Conservation (phyloP, 441 rosid species). For the Mallotus japonicus region DNA sequence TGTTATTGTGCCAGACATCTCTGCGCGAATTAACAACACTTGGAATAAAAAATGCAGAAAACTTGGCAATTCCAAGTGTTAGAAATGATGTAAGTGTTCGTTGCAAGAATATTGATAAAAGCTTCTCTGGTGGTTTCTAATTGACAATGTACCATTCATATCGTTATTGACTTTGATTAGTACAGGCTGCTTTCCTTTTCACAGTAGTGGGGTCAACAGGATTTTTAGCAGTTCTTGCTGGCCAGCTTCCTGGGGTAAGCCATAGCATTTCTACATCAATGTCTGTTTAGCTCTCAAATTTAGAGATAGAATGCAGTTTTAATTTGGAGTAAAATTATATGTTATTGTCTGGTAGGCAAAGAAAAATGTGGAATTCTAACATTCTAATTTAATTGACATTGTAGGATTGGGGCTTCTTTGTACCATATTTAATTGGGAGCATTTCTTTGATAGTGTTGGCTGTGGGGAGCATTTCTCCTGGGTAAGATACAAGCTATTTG, state of each 20-base stretch:
- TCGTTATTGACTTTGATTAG: conserved; percentile 40
- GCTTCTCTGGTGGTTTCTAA: neutral
- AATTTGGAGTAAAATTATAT: too few species aligned
- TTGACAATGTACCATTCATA: conserved; percentile 10
- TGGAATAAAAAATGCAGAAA: conserved; percentile 83
- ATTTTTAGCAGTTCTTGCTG: conserved; percentile 67
- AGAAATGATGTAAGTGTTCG: conserved; percentile 74
- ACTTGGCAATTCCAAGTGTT: conserved; percentile 89
- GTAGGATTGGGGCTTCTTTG: conserved; percentile 91
- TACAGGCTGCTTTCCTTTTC: conserved; percentile 92
- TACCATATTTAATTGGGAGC: conserved; percentile 82
- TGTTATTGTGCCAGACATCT: conserved; percentile 54
- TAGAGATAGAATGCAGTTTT: too few species aligned
- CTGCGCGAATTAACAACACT: conserved; percentile 74
- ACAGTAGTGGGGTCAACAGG: conserved; percentile 85
- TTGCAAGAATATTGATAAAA: neutral
- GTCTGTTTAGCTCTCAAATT: too few species aligned
- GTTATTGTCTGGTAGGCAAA: too few species aligned
- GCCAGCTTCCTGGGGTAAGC: conserved; percentile 92
- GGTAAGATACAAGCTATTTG: conserved; percentile 39
- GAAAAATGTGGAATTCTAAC: too few species aligned
- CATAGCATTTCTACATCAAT: neutral
- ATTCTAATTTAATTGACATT: neutral
- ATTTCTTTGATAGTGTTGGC: conserved; percentile 75
- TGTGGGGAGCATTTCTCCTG: conserved; percentile 76